phyloP scores from a whole-genome alignment of 306 rosid species.

The Mimosa pudica region DNA sequence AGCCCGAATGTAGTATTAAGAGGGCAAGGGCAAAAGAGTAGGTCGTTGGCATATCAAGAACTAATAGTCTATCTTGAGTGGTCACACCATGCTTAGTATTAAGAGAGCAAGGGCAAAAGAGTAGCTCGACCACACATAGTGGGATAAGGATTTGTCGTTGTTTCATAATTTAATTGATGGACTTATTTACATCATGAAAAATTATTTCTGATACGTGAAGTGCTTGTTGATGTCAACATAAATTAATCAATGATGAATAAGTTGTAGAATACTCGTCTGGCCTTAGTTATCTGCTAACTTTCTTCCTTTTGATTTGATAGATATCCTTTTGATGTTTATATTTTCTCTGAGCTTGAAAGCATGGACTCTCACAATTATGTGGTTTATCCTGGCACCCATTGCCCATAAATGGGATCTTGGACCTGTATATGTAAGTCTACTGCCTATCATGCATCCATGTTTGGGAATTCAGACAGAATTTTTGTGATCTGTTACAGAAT shows the following conservation, averaged over 20 bases:
- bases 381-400: constrained; percentile 92
- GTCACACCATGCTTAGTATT: too few relatives aligned
- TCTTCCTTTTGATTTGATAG: constrained; percentile 53
- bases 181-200: constrained; percentile 11
- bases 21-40: too few relatives aligned
- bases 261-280: constrained; percentile 15
- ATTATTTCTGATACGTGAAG: constrained; percentile 14
- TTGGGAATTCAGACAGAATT: constrained; percentile 16
- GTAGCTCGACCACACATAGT: too few relatives aligned
- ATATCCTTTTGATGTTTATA: constrained; percentile 83
- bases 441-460: constrained; percentile 6
- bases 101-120: too few relatives aligned
- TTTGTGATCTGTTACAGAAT: constrained; percentile 16
- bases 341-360: constrained; percentile 82
- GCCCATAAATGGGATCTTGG: constrained; percentile 88
- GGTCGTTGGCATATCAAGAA: too few relatives aligned
- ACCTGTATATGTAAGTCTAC: constrained; percentile 77
- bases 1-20: too few relatives aligned
- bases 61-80: too few relatives aligned
- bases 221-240: neutral
- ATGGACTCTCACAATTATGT: constrained; percentile 69
- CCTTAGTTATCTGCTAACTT: constrained; percentile 39
- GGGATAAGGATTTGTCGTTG: too few relatives aligned
- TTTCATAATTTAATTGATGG: neutral
- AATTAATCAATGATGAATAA: neutral